Conservation (phyloP, 2,329 filamentous ascomycete species). For the Claviceps lovelessii region DNA sequence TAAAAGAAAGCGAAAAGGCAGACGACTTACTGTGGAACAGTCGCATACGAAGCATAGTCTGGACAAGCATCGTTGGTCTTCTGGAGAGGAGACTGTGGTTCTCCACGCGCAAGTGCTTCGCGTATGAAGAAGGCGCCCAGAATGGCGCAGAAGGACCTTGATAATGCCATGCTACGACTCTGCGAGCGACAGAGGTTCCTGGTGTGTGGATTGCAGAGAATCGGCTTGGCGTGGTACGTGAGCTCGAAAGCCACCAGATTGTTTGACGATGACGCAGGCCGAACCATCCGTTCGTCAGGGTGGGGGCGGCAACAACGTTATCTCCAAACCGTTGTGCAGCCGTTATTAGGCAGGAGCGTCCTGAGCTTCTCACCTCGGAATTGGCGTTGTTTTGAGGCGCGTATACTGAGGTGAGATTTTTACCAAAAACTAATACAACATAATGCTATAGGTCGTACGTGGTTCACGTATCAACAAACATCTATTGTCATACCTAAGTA, state of each 20-base stretch:
- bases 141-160: not conserved
- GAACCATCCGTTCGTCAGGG: not conserved
- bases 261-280: not conserved
- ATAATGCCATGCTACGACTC: not conserved
- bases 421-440: no score
- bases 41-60: conserved; percentile 26
- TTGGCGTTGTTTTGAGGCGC: not conserved
- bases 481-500: no score
- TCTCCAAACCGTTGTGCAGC: not conserved
- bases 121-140: not conserved
- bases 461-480: no score
- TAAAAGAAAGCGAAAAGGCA: not conserved
- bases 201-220: not conserved
- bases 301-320: not conserved
- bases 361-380: not conserved
- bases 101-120: not conserved
- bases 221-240: not conserved
- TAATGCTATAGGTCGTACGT: no score
- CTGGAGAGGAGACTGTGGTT: conserved; percentile 8
- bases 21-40: conserved; percentile 23
- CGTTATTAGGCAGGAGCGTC: not conserved
- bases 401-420: not conserved
- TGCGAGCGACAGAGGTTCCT: not conserved
- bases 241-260: not conserved
- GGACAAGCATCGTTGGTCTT: conserved; percentile 21